Conservation (phyloP, 2,329 filamentous ascomycete genomes). For the Aspergillus sp. region DNA sequence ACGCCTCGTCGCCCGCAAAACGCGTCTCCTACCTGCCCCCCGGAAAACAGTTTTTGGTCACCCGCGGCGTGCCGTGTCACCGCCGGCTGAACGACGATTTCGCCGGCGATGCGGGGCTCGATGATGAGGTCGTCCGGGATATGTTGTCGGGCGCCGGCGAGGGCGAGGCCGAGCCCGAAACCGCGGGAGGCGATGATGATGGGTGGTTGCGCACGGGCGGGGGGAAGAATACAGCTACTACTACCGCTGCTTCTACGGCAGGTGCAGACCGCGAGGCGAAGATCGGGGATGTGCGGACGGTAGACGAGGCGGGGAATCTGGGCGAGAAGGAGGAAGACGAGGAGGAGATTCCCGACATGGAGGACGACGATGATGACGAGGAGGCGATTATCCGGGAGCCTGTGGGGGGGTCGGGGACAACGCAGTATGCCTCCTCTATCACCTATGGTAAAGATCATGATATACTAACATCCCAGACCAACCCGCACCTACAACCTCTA, state of each 20-base stretch:
- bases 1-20: constrained; percentile 70
- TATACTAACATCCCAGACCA: constrained; percentile 45
- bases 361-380: constrained; percentile 87
- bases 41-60: constrained; percentile 92
- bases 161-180: no score
- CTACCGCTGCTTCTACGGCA: no score
- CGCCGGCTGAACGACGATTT: constrained; percentile 88
- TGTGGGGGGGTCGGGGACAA: constrained; percentile 37
- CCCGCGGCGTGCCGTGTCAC: constrained; percentile 87
- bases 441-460: neutral
- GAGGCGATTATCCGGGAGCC: constrained; percentile 89
- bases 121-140: constrained; percentile 77
- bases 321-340: constrained; percentile 57
- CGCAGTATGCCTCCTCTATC: constrained; percentile 40
- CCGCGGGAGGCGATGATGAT: constrained; percentile 49
- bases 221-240: no score
- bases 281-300: constrained; percentile 71
- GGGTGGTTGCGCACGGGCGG: constrained; percentile 89
- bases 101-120: constrained; percentile 73
- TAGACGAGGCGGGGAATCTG: constrained; percentile 81
- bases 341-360: constrained; percentile 93
- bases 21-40: constrained; percentile 72
- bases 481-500: constrained; percentile 95
- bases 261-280: constrained; percentile 62
- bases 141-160: no score